Percentiles rank a stretch among this genome's conserved stretches.
These are phyloP conservation scores for Lyophyllum decastes DNA, from an alignment of 768 basidiomycete species.

Conservation along the genomic window DNA sequence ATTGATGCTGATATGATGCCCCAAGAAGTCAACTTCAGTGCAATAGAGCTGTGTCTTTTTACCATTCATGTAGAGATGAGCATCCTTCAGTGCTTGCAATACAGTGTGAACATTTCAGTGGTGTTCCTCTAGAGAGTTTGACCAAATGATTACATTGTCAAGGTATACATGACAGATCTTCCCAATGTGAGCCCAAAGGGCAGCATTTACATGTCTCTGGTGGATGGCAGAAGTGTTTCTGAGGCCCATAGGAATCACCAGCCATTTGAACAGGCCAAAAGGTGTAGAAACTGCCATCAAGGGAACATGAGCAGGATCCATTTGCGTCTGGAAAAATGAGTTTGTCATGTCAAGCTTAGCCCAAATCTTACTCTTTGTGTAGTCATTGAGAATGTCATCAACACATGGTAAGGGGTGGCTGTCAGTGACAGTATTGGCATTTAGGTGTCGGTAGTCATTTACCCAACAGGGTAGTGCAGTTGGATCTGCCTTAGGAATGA, in stretches of 20 bases:
- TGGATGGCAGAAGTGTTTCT: neutral
- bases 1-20: too few relatives aligned
- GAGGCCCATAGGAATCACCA: slow-evolving; percentile 2
- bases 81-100: slow-evolving; percentile 14
- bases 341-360: too few relatives aligned
- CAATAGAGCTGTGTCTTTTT: too few relatives aligned
- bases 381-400: too few relatives aligned
- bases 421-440: too few relatives aligned
- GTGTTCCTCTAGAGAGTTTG: slow-evolving; percentile 34
- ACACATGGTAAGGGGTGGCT: too few relatives aligned
- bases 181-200: slow-evolving; percentile 13
- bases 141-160: slow-evolving; percentile 45
- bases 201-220: neutral
- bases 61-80: too few relatives aligned
- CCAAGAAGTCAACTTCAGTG: too few relatives aligned
- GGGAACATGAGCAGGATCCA: neutral
- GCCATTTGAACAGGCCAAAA: neutral
- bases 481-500: neutral
- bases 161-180: slow-evolving; percentile 21
- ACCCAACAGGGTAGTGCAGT: too few relatives aligned
- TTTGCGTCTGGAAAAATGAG: too few relatives aligned
- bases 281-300: neutral
- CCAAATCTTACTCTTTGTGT: too few relatives aligned
- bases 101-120: slow-evolving; percentile 19
- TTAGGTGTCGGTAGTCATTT: too few relatives aligned